Conservation (phyloP, 2,329 filamentous ascomycete species). For the Paracoccidioides brasiliensis region DNA sequence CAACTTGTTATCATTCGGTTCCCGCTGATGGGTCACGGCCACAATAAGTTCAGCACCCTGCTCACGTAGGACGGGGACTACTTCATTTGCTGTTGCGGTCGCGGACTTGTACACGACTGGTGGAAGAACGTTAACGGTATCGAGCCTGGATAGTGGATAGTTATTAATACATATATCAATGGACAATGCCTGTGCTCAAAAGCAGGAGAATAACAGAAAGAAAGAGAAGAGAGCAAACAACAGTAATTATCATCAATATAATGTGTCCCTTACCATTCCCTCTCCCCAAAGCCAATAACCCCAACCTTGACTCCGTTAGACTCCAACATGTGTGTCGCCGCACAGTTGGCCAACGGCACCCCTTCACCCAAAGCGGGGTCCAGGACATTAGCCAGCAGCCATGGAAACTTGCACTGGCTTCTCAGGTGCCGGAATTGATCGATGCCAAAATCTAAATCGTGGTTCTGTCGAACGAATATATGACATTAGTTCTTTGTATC, state of each 20-base stretch:
- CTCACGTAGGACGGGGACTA: constrained; percentile 58
- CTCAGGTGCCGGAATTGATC: constrained; percentile 63
- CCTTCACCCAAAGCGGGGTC: constrained; percentile 67
- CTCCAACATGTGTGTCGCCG: constrained; percentile 62
- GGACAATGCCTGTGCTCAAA: background rate
- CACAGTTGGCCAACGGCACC: constrained; percentile 62
- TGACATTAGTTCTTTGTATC: background rate
- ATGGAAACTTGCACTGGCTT: constrained; percentile 68
- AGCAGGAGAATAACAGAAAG: background rate
- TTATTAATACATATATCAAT: background rate
- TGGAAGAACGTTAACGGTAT: constrained; percentile 74
- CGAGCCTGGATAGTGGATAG: constrained; percentile 41
- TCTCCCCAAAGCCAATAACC: constrained; percentile 71
- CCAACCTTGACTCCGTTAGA: constrained; percentile 79
- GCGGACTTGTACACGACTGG: constrained; percentile 75
- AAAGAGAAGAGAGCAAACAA: background rate
- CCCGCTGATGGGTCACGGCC: constrained; percentile 70
- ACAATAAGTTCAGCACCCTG: constrained; percentile 74
- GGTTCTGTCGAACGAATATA: constrained; percentile 45
- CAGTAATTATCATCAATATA: background rate
- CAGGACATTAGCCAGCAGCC: constrained; percentile 78
- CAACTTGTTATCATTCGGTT: constrained; percentile 81
- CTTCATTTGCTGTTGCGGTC: constrained; percentile 57
- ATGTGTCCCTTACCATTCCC: constrained; percentile 51
- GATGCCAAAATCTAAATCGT: constrained; percentile 86